Conservation (phyloP, 768 basidiomycete genomes). For the Xerocomellus intermedius region DNA sequence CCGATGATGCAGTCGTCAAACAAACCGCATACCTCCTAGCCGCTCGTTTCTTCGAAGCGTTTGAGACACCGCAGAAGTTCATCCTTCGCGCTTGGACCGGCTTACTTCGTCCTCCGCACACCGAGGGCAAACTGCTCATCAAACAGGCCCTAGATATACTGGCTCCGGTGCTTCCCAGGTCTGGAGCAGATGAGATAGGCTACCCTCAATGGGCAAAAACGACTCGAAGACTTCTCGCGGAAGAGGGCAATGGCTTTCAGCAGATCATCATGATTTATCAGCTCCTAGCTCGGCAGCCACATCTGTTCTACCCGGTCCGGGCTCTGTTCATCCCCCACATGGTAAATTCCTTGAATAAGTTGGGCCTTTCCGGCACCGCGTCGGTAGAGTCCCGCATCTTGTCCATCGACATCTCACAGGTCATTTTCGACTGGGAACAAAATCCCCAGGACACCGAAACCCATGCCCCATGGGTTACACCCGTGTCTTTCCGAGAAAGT, state of each 20-base stretch:
- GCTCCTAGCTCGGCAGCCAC: conserved; percentile 85
- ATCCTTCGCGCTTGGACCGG: conserved; percentile 89
- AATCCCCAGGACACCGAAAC: conserved; percentile 38
- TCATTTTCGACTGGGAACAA: conserved; percentile 94
- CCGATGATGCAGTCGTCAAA: conserved; percentile 87
- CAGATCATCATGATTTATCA: conserved; percentile 85
- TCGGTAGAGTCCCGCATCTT: conserved; percentile 80
- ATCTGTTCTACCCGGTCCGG: conserved; percentile 90
- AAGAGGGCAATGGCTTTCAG: conserved; percentile 73
- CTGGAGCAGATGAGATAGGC: conserved; percentile 55
- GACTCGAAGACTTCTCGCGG: conserved; percentile 80
- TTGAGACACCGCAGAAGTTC: conserved; percentile 88
- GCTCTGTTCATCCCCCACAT: conserved; percentile 92
- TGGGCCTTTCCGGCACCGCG: conserved; percentile 74
- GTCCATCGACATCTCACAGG: conserved; percentile 87
- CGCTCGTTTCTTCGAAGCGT: conserved; percentile 88
- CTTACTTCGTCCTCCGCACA: conserved; percentile 75
- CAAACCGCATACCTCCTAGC: conserved; percentile 89
- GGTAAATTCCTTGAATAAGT: conserved; percentile 82
- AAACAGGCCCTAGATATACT: conserved; percentile 86
- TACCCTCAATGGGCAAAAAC: conserved; percentile 82
- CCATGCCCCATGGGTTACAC: conserved; percentile 61
- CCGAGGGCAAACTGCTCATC: conserved; percentile 73
- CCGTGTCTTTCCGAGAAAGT: conserved; percentile 78
- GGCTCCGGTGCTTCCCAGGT: conserved; percentile 73